Evolutionary conservation across 2,329 filamentous ascomycete genomes (phyloP).

Genomic region (Calonectria fujianensis): DNA sequence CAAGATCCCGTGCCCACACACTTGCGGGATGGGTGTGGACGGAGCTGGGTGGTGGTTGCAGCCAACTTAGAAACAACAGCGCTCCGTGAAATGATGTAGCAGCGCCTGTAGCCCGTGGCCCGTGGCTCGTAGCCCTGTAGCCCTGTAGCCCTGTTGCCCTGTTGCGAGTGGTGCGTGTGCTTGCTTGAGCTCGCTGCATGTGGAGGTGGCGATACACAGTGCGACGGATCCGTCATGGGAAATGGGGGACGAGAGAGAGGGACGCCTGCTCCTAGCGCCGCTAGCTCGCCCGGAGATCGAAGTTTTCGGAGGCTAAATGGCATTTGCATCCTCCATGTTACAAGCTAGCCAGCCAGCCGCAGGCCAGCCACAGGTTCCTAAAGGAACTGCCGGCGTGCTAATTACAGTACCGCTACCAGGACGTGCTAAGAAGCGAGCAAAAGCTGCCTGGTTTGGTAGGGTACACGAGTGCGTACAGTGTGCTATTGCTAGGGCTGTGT

Average conservation of each 20-base stretch:
- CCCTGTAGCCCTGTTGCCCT: slow-evolving; percentile 3
- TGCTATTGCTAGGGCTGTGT: background rate
- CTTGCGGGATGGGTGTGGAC: slow-evolving; percentile 12
- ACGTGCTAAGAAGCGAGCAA: background rate
- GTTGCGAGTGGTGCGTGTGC: background rate
- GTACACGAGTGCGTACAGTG: slow-evolving; percentile 12
- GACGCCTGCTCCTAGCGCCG: slow-evolving; percentile 23
- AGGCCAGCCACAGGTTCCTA: slow-evolving; percentile 13
- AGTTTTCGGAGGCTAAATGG: slow-evolving; percentile 12
- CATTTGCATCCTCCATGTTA: slow-evolving; percentile 6
- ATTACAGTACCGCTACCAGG: slow-evolving; percentile 1
- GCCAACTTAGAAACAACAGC: slow-evolving; percentile 20
- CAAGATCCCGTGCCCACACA: slow-evolving; percentile 8
- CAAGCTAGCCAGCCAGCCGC: slow-evolving; percentile 22
- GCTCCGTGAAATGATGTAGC: background rate
- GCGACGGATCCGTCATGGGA: slow-evolving; percentile 37
- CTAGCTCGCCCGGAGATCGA: slow-evolving; percentile 19
- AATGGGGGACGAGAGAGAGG: background rate
- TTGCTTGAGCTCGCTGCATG: slow-evolving; percentile 31
- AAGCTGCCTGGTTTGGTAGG: background rate
- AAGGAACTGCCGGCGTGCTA: slow-evolving; percentile 12
- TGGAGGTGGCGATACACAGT: slow-evolving; percentile 57
- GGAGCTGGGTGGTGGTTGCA: slow-evolving; percentile 18
- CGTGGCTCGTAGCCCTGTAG: background rate
- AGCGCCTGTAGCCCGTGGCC: slow-evolving; percentile 4